Evolutionary conservation across 371 early-diverging fungal species (phyloP).

Genomic region (Capniomyces stellatus): DNA sequence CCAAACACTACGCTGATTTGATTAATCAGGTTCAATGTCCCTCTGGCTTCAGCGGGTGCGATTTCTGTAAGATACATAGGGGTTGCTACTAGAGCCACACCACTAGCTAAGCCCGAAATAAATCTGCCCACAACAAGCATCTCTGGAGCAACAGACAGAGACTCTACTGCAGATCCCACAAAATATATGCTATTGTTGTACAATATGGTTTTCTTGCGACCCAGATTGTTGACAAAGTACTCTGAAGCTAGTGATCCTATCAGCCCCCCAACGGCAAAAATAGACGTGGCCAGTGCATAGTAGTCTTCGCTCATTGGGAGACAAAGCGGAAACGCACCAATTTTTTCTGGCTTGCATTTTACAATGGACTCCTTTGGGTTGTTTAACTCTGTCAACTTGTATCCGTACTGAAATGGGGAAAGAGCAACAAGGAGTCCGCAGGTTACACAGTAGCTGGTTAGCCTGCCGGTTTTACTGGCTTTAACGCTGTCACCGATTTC

Average conservation of each 20-base stretch:
- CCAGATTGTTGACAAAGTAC: slow-evolving; percentile 42
- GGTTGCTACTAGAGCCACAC: slow-evolving; percentile 60
- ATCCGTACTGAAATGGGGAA: slow-evolving; percentile 58
- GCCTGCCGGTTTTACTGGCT: too few relatives aligned
- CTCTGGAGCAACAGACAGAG: slow-evolving; percentile 28
- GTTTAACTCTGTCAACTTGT: slow-evolving; percentile 64
- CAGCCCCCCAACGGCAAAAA: slow-evolving; percentile 61
- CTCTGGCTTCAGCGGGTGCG: slow-evolving; percentile 50
- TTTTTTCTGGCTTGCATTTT: slow-evolving; percentile 25
- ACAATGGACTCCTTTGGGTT: slow-evolving; percentile 53
- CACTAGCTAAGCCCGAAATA: slow-evolving; percentile 67
- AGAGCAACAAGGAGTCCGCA: slow-evolving; percentile 10
- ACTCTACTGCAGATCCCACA: slow-evolving; percentile 44
- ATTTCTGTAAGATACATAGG: slow-evolving; percentile 78
- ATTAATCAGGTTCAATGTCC: slow-evolving; percentile 60
- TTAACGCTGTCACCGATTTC: too few relatives aligned
- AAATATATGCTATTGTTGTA: slow-evolving; percentile 39
- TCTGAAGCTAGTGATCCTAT: slow-evolving; percentile 62
- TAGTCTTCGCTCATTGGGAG: slow-evolving; percentile 60
- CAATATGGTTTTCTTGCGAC: slow-evolving; percentile 51
- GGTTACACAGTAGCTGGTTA: too few relatives aligned
- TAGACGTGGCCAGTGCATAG: slow-evolving; percentile 49
- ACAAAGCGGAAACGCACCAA: slow-evolving; percentile 37
- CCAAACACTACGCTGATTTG: slow-evolving; percentile 73
- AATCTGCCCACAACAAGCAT: slow-evolving; percentile 57